Conservation (phyloP, 2,329 filamentous ascomycete species). For the Elsinoe necatrix region DNA sequence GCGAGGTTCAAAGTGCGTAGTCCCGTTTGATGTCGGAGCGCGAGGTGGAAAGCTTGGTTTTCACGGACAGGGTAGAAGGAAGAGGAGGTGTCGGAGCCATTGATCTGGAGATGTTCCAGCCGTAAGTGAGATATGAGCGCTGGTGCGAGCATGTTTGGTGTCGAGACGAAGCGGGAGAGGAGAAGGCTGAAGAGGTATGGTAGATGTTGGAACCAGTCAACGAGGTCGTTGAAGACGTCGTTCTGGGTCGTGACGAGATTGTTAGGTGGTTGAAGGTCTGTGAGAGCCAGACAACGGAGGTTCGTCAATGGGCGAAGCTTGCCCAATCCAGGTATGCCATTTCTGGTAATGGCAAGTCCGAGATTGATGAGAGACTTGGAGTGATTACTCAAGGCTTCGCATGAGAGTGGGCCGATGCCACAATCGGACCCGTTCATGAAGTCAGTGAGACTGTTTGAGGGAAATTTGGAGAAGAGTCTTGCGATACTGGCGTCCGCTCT, state of each 20-base stretch:
- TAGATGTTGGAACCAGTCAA: constrained; percentile 50
- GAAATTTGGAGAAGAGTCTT: constrained; percentile 49
- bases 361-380: constrained; percentile 47
- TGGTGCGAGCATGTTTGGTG: constrained; percentile 45
- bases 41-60: constrained; percentile 45
- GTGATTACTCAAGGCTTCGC: constrained; percentile 47
- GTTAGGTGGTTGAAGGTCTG: constrained; percentile 36
- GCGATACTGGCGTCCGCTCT: constrained; percentile 52
- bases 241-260: constrained; percentile 46
- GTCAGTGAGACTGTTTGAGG: constrained; percentile 47
- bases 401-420: constrained; percentile 46
- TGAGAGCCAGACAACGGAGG: constrained; percentile 43
- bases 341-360: constrained; percentile 42
- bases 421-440: constrained; percentile 53
- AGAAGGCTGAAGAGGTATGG: constrained; percentile 42
- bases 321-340: constrained; percentile 43
- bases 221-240: constrained; percentile 44
- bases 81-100: constrained; percentile 21
- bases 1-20: constrained; percentile 41
- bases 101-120: constrained; percentile 42
- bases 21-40: constrained; percentile 42
- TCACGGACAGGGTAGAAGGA: constrained; percentile 39
- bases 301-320: constrained; percentile 42
- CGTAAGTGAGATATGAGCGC: constrained; percentile 41
- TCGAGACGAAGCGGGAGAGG: constrained; percentile 45